Percentiles rank a stretch among this genome's conserved stretches.
Evolutionary conservation across 2,329 filamentous ascomycete species (phyloP).

Genomic region (Cryphonectria parasitica): DNA sequence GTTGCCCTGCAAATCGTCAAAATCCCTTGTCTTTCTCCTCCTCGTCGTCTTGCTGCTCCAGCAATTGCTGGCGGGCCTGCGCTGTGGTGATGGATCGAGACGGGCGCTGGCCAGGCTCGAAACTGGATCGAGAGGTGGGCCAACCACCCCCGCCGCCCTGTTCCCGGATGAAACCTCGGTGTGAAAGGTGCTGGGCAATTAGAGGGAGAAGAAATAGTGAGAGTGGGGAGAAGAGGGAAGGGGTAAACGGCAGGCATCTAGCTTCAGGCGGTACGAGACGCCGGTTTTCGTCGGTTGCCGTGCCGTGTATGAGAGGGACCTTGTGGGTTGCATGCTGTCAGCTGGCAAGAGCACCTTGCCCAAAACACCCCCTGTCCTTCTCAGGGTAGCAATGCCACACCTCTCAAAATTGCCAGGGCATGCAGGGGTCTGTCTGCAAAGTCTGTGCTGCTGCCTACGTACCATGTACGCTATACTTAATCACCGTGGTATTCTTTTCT

Average conservation of each 20-base stretch:
- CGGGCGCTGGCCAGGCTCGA: not conserved
- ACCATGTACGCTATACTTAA: not conserved
- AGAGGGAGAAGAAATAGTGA: not conserved
- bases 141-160: not conserved
- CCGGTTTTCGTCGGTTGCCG: constrained; percentile 6
- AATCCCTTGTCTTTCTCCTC: no score
- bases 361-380: not conserved
- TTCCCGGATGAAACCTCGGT: constrained; percentile 14
- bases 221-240: not conserved
- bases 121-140: not conserved
- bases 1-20: not conserved
- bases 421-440: not conserved
- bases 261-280: not conserved
- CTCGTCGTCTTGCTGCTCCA: not conserved
- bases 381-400: not conserved
- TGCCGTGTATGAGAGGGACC: constrained; percentile 1
- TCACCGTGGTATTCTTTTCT: not conserved
- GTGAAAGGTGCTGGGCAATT: not conserved
- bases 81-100: constrained; percentile 5
- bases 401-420: not conserved
- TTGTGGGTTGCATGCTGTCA: not conserved
- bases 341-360: not conserved
- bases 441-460: not conserved
- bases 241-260: not conserved
- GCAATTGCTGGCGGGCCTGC: no score